phyloP scores from a whole-genome alignment of 257 asterid species.

The Lithospermum erythrorhizon region DNA sequence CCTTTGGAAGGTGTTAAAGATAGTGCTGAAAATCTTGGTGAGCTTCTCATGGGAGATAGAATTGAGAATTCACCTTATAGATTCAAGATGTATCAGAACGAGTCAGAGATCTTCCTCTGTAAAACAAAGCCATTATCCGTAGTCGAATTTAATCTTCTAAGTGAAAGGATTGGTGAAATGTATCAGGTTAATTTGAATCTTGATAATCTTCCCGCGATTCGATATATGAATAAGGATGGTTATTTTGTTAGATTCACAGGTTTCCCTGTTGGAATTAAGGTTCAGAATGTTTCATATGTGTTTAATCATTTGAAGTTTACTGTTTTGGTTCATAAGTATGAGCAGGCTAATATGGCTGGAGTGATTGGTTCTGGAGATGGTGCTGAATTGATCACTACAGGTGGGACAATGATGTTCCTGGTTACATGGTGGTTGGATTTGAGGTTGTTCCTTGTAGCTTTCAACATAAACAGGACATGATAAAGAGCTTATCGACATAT shows the following conservation, averaged over 20 bases:
- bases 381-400: slow-evolving; percentile 56
- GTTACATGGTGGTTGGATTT: slow-evolving; percentile 74
- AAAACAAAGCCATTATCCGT: slow-evolving; percentile 56
- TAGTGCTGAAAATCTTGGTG: slow-evolving; percentile 85
- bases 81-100: slow-evolving; percentile 70
- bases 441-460: slow-evolving; percentile 75
- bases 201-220: slow-evolving; percentile 76
- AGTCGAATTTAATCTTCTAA: slow-evolving; percentile 59
- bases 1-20: slow-evolving; percentile 73
- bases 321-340: slow-evolving; percentile 68
- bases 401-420: slow-evolving; percentile 65
- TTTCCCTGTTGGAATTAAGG: slow-evolving; percentile 64
- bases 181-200: slow-evolving; percentile 78
- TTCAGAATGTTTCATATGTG: slow-evolving; percentile 45
- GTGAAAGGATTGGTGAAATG: slow-evolving; percentile 74
- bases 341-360: slow-evolving; percentile 57
- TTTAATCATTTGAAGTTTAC: slow-evolving; percentile 73
- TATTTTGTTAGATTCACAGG: slow-evolving; percentile 69
- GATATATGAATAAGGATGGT: slow-evolving; percentile 58
- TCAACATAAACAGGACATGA: slow-evolving; percentile 56
- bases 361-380: slow-evolving; percentile 70
- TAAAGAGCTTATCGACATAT: slow-evolving; percentile 29
- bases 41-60: slow-evolving; percentile 91
- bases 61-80: slow-evolving; percentile 79
- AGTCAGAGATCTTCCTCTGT: slow-evolving; percentile 58